Percentiles rank a stretch among this genome's conserved stretches.
Evolutionary conservation across 108 stramenopile genomes (phyloP).

Genomic region (Pseudonitzschia multistriata): DNA sequence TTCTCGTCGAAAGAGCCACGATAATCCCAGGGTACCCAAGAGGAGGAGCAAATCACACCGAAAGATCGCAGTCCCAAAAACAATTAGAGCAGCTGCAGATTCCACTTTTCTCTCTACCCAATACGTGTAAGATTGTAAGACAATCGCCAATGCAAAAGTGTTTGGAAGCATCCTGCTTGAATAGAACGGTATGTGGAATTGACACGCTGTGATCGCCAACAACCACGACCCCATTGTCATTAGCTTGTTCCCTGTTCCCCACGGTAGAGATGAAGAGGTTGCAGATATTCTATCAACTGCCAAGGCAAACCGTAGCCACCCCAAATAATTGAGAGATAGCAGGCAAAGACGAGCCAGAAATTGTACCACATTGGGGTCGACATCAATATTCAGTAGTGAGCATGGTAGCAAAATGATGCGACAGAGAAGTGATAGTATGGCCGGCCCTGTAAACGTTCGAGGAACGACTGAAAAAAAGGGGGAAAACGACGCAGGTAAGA

Average conservation of each 20-base stretch:
- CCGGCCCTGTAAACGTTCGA: slow-evolving; percentile 74
- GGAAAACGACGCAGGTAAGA: neutral
- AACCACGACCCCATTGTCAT: slow-evolving; percentile 45
- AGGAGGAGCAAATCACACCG: slow-evolving; percentile 94
- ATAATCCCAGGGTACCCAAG: slow-evolving; percentile 75
- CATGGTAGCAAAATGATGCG: slow-evolving; percentile 37
- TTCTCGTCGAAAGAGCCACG: slow-evolving; percentile 61
- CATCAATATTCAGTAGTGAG: slow-evolving; percentile 40
- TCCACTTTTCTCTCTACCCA: slow-evolving; percentile 60
- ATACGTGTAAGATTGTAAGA: slow-evolving; percentile 60
- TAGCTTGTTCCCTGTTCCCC: neutral
- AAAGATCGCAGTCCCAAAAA: slow-evolving; percentile 81
- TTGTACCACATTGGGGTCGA: slow-evolving; percentile 58
- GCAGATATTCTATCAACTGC: slow-evolving; percentile 31
- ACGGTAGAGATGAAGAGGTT: neutral
- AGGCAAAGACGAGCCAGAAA: slow-evolving; percentile 62
- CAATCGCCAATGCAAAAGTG: slow-evolving; percentile 86
- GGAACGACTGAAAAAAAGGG: slow-evolving; percentile 57
- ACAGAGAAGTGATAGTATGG: slow-evolving; percentile 50
- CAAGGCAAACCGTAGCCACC: slow-evolving; percentile 62
- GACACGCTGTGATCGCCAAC: slow-evolving; percentile 69
- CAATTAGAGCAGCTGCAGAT: slow-evolving; percentile 54
- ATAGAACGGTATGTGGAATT: slow-evolving; percentile 97
- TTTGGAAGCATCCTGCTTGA: slow-evolving; percentile 94
- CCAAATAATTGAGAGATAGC: slow-evolving; percentile 43